These are phyloP conservation scores for Colletotrichum sojae DNA, from an alignment of 2,329 filamentous ascomycete genomes.

Conservation along the genomic window DNA sequence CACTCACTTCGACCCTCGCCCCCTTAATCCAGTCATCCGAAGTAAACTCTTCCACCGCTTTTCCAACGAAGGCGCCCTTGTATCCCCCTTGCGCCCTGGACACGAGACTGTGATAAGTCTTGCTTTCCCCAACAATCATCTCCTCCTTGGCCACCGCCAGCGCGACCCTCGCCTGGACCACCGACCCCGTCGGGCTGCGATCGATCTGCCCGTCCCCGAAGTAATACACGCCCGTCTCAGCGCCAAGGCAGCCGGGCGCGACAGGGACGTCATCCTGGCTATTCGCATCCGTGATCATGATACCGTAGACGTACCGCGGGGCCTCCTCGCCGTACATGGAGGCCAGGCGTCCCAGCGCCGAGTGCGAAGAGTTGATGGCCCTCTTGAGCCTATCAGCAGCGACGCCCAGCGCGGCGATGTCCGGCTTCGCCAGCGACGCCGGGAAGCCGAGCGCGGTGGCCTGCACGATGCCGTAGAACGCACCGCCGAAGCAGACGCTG, in stretches of 20 bases:
- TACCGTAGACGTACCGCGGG: conserved; percentile 55
- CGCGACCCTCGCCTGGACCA: conserved; percentile 30
- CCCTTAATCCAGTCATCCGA: conserved; percentile 1
- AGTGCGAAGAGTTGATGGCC: conserved; percentile 23
- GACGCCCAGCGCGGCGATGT: conserved; percentile 49
- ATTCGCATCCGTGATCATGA: conserved; percentile 50
- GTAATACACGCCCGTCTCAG: conserved; percentile 60
- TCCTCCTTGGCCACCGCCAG: conserved; percentile 19
- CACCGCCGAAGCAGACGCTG: conserved; percentile 59
- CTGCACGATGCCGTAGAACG: conserved; percentile 57
- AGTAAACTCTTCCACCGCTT: conserved; percentile 20
- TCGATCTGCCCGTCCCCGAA: conserved; percentile 62
- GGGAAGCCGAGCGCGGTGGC: conserved; percentile 55
- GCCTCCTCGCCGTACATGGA: conserved; percentile 48
- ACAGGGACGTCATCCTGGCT: conserved; percentile 44
- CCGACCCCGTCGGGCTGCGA: conserved; percentile 27
- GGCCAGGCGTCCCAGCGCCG: conserved; percentile 42
- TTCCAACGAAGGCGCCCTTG: conserved; percentile 19
- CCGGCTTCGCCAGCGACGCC: conserved; percentile 45
- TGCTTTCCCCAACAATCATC: conserved; percentile 2
- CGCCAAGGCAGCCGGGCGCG: conserved; percentile 42
- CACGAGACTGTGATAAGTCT: conserved; percentile 34
- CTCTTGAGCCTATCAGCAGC: conserved; percentile 52
- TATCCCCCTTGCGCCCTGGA: conserved; percentile 16
- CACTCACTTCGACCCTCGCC: conserved; percentile 22